Conservation (phyloP, 805 yeast species). For the Metschnikowia drakensbergensis region DNA sequence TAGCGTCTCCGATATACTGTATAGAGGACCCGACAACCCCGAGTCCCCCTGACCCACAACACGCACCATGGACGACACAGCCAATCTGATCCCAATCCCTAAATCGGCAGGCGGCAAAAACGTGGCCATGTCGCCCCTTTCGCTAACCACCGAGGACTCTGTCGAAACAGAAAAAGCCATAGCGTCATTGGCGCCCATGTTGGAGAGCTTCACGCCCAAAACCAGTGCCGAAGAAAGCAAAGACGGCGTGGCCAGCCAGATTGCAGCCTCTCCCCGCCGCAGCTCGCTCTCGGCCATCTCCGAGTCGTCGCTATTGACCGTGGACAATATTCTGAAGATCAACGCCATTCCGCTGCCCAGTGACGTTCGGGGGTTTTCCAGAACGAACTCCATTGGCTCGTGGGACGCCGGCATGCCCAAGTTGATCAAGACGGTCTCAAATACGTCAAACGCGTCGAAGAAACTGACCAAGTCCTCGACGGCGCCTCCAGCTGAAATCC, state of each 20-base stretch:
- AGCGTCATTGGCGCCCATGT: constrained; percentile 76
- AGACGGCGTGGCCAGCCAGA: constrained; percentile 16
- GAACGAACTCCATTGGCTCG: constrained; percentile 21
- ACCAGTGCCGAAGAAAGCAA: constrained; percentile 46
- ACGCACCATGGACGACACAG: constrained; percentile 6
- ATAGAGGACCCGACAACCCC: too few species aligned
- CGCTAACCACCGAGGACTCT: constrained; percentile 11
- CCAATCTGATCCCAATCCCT: constrained; percentile 13
- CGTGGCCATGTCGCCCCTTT: constrained; percentile 17
- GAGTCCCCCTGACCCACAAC: neutral
- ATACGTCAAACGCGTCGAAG: constrained; percentile 31
- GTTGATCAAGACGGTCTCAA: constrained; percentile 35
- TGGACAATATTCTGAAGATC: constrained; percentile 18
- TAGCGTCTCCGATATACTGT: too few species aligned
- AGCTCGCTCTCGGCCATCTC: constrained; percentile 17
- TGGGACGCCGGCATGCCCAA: constrained; percentile 22
- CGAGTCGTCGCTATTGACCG: constrained; percentile 15
- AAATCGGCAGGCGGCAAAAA: constrained; percentile 1
- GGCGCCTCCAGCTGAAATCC: neutral
- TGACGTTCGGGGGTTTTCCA: constrained; percentile 16
- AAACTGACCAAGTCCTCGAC: constrained; percentile 29
- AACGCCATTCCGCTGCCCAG: constrained; percentile 14
- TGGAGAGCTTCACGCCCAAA: constrained; percentile 70
- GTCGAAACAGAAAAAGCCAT: constrained; percentile 51
- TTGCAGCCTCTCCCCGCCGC: constrained; percentile 15